Evolutionary conservation across 2,329 filamentous ascomycete species (phyloP).

Genomic region (Verticillium dahliae): DNA sequence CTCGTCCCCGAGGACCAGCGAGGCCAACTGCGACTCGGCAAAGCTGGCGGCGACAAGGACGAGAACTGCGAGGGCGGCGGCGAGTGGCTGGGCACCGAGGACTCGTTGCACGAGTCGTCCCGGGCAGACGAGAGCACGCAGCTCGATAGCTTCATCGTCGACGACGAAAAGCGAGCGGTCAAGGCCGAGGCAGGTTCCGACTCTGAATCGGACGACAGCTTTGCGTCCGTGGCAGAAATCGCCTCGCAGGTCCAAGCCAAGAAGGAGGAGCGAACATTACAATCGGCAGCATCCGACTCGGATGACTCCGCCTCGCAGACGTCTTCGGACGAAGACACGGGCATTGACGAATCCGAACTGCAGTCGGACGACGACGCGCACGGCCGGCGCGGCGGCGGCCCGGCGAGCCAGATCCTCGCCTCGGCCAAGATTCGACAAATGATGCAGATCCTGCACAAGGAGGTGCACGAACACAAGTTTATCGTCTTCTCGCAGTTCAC

Average conservation of each 20-base stretch:
- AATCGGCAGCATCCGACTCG: not conserved
- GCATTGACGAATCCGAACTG: slow-evolving; percentile 33
- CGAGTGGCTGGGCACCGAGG: slow-evolving; percentile 67
- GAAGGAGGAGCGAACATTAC: slow-evolving; percentile 16
- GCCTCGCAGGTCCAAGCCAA: slow-evolving; percentile 20
- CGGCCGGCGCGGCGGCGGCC: slow-evolving; percentile 23
- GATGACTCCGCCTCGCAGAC: not conserved
- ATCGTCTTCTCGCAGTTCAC: slow-evolving; percentile 99
- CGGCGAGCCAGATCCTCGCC: slow-evolving; percentile 48
- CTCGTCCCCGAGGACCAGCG: slow-evolving; percentile 65
- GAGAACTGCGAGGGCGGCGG: slow-evolving; percentile 84
- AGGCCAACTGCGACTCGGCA: slow-evolving; percentile 55
- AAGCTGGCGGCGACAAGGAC: slow-evolving; percentile 77
- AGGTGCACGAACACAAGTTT: slow-evolving; percentile 81
- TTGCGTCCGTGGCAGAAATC: slow-evolving; percentile 29
- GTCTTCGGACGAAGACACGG: slow-evolving; percentile 25
- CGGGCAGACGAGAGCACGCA: slow-evolving; percentile 44
- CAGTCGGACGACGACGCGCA: slow-evolving; percentile 27
- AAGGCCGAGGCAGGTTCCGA: slow-evolving; percentile 21
- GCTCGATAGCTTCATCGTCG: slow-evolving; percentile 47
- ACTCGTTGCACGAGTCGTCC: slow-evolving; percentile 54
- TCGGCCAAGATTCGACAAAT: slow-evolving; percentile 92
- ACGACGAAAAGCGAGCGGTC: slow-evolving; percentile 40
- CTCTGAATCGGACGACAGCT: slow-evolving; percentile 24
- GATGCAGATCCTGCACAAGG: slow-evolving; percentile 70